Evolutionary conservation across 352 stramenopile genomes (phyloP).

Genomic region (Phytopythium helicoides): DNA sequence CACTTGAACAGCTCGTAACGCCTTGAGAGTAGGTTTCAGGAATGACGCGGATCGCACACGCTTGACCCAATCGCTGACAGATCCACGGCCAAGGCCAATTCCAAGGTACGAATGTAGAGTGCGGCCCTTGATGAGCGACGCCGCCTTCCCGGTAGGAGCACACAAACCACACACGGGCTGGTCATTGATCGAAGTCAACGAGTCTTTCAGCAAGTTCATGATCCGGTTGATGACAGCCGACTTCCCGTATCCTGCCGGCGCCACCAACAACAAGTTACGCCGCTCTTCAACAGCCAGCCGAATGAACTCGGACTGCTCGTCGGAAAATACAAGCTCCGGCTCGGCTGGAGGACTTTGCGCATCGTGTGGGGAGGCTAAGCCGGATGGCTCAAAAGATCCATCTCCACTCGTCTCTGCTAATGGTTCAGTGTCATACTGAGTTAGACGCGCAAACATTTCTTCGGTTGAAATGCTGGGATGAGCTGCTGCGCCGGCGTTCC

Average conservation of each 20-base stretch:
- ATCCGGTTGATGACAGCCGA: slow-evolving; percentile 10
- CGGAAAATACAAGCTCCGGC: slow-evolving; percentile 2
- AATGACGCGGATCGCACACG: slow-evolving; percentile 4
- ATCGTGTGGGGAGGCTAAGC: background rate
- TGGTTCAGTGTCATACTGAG: background rate
- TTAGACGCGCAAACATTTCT: too few relatives aligned
- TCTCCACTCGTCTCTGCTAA: background rate
- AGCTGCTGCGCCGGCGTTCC: background rate
- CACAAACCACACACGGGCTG: slow-evolving; percentile 6
- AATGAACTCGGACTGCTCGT: slow-evolving; percentile 9
- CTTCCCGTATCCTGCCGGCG: slow-evolving; percentile 8
- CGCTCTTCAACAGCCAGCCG: slow-evolving; percentile 5
- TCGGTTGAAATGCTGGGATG: background rate
- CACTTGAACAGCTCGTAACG: slow-evolving; percentile 4
- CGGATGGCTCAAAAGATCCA: too few relatives aligned
- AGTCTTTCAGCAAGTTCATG: slow-evolving; percentile 5
- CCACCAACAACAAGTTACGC: slow-evolving; percentile 7
- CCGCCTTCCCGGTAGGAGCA: slow-evolving; percentile 8
- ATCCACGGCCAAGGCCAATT: slow-evolving; percentile 6
- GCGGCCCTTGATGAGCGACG: slow-evolving; percentile 4
- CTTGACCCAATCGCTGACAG: slow-evolving; percentile 7
- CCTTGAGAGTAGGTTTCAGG: slow-evolving; percentile 8
- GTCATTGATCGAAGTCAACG: slow-evolving; percentile 3
- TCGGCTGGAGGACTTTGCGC: background rate
- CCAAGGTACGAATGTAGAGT: slow-evolving; percentile 8